A percentile compares a stretch with the other conserved stretches of the same genome.
Evolutionary conservation across 257 asterid species (phyloP).

Genomic region (Nicotiana benthamiana): DNA sequence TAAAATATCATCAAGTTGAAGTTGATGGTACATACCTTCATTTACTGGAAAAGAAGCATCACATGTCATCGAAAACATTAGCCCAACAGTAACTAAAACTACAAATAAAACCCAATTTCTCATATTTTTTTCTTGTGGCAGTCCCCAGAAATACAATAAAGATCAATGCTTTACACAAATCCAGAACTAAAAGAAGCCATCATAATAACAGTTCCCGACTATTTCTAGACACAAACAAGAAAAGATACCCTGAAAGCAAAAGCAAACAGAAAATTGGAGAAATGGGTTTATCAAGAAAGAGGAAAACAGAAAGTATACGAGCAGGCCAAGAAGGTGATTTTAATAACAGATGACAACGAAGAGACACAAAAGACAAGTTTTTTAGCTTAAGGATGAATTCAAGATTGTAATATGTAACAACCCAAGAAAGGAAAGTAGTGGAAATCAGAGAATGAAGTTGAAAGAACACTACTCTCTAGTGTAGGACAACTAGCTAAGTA

Average conservation of each 20-base stretch:
- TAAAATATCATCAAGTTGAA: neutral
- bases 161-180: constrained; percentile 7
- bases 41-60: constrained; percentile 47
- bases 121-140: constrained; percentile 31
- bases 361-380: neutral
- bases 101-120: constrained; percentile 23
- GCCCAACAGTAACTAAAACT: constrained; percentile 39
- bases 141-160: constrained; percentile 11
- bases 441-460: constrained; percentile 24
- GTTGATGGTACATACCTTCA: constrained; percentile 46
- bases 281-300: constrained; percentile 16
- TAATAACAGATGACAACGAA: constrained; percentile 2
- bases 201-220: neutral
- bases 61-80: constrained; percentile 23
- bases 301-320: neutral
- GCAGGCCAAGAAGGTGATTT: neutral
- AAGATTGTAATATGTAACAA: constrained; percentile 39
- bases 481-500: neutral
- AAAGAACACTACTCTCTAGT: neutral
- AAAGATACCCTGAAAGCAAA: neutral
- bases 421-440: constrained; percentile 27
- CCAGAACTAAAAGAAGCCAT: constrained; percentile 11
- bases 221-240: neutral
- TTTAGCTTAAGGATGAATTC: constrained; percentile 26
- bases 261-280: neutral